phyloP scores from a whole-genome alignment of 2,329 filamentous ascomycete species.

The Calonectria hawksworthii region DNA sequence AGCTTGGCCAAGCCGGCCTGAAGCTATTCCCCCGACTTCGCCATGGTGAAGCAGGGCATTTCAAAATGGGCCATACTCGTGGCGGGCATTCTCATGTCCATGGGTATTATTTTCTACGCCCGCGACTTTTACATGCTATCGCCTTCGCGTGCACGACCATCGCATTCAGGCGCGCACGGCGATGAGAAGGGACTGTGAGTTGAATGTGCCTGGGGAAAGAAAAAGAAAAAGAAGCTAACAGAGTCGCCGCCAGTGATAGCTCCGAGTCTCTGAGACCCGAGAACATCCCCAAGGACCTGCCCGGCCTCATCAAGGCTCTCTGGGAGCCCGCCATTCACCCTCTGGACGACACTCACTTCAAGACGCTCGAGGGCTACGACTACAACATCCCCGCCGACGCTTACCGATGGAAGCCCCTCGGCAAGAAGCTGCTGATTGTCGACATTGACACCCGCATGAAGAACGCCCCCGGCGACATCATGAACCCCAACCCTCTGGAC shows the following conservation, averaged over 20 bases:
- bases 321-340: constrained; percentile 23
- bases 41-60: constrained; percentile 15
- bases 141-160: neutral
- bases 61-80: constrained; percentile 12
- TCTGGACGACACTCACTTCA: constrained; percentile 17
- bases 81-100: constrained; percentile 8
- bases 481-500: constrained; percentile 30
- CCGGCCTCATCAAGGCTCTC: constrained; percentile 9
- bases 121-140: constrained; percentile 16
- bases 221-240: neutral
- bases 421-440: constrained; percentile 41
- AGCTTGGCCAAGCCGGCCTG: neutral
- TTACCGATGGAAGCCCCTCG: constrained; percentile 30
- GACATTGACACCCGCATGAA: constrained; percentile 37
- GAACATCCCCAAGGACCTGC: constrained; percentile 16
- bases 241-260: neutral
- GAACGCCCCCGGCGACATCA: constrained; percentile 30
- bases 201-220: neutral
- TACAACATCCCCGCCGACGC: constrained; percentile 28
- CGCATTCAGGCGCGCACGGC: neutral
- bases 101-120: constrained; percentile 25
- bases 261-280: neutral
- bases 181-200: neutral
- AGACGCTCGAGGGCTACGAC: constrained; percentile 30
- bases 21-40: neutral